Evolutionary conservation across 768 basidiomycete species (phyloP).

Genomic region (Leccinum subtestaceum): DNA sequence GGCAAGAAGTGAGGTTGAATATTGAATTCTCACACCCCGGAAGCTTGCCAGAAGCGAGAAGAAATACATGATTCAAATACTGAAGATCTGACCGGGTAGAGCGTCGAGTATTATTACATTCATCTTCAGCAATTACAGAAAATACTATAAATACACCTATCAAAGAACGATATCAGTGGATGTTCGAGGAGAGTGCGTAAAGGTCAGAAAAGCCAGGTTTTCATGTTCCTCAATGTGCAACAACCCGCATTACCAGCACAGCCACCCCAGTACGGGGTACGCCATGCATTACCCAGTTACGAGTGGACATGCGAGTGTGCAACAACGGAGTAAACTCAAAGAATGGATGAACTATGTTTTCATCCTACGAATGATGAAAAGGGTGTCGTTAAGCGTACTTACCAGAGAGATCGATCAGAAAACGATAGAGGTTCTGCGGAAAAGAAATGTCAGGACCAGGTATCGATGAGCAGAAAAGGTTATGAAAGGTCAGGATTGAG

Average conservation of each 20-base stretch:
- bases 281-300: conserved; percentile 35
- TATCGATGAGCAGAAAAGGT: not conserved
- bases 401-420: not conserved
- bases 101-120: not conserved
- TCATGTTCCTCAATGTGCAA: conserved; percentile 44
- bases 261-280: conserved; percentile 49
- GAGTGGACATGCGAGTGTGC: conserved; percentile 36
- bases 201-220: conserved; percentile 65
- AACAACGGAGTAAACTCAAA: conserved; percentile 52
- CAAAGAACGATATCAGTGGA: conserved; percentile 7
- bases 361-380: conserved; percentile 40
- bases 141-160: conserved; percentile 3
- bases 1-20: too few species aligned
- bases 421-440: conserved; percentile 2
- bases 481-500: conserved; percentile 44
- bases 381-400: not conserved
- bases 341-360: conserved; percentile 86
- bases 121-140: conserved; percentile 1
- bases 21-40: too few species aligned
- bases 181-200: not conserved
- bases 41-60: too few species aligned
- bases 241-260: conserved; percentile 35
- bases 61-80: too few species aligned
- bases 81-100: too few species aligned
- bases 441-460: conserved; percentile 5